These are phyloP conservation scores for Rhododendron kiyosumense DNA, from an alignment of 148 eudicot genomes.

Conservation along the genomic window DNA sequence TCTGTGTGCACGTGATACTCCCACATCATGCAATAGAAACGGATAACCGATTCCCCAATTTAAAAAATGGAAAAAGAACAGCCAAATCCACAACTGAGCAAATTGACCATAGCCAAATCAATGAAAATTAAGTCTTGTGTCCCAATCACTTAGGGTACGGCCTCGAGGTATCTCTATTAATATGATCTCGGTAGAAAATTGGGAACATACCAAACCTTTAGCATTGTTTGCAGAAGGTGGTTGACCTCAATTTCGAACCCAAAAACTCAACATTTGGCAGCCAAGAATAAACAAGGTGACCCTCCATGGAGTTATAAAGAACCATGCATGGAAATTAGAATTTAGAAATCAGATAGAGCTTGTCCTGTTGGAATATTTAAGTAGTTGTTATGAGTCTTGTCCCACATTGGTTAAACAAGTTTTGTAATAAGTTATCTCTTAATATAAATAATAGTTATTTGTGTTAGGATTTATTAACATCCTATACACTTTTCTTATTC, in stretches of 20 bases:
- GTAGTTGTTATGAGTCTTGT: no score
- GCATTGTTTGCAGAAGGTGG: neutral
- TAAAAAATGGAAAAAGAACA: neutral
- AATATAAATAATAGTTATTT: no score
- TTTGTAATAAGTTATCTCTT: no score
- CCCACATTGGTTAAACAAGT: no score
- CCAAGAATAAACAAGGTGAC: neutral
- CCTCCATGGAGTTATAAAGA: neutral
- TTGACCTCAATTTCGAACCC: neutral
- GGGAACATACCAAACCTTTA: neutral
- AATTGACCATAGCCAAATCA: neutral
- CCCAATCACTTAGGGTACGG: neutral
- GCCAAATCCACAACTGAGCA: neutral
- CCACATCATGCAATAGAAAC: neutral
- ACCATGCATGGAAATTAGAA: neutral
- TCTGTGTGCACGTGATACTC: neutral
- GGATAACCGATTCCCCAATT: neutral
- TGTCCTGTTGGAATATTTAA: no score
- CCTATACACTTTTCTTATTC: no score
- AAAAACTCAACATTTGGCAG: neutral
- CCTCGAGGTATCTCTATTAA: neutral
- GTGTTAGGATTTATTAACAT: no score
- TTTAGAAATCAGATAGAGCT: neutral
- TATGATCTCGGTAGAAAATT: neutral
- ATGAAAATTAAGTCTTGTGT: neutral